These are phyloP conservation scores for Leccinum variicolor DNA, from an alignment of 768 basidiomycete species.

Conservation along the genomic window DNA sequence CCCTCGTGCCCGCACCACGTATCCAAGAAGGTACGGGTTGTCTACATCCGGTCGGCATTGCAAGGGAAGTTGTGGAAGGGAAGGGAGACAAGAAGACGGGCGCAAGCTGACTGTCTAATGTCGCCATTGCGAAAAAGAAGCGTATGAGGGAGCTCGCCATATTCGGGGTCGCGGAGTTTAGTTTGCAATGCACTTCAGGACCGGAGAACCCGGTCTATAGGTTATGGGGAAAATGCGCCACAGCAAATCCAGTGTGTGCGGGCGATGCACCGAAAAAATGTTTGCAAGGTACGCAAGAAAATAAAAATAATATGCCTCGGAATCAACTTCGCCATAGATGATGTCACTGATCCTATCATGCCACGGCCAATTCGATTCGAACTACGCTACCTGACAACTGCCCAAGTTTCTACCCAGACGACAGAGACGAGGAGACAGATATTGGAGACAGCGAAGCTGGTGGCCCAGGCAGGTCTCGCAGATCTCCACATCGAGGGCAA, in stretches of 20 bases:
- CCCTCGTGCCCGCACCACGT: not conserved
- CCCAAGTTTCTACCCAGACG: not conserved
- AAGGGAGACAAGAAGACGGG: slow-evolving; percentile 9
- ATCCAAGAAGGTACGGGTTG: slow-evolving; percentile 12
- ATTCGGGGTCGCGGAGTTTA: slow-evolving; percentile 29
- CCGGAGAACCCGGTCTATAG: not conserved
- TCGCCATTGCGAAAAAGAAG: slow-evolving; percentile 25
- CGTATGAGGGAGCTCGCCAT: slow-evolving; percentile 23
- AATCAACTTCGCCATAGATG: slow-evolving; percentile 7
- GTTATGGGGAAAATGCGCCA: not conserved
- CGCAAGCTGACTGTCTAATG: slow-evolving; percentile 22
- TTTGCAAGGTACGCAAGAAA: not conserved
- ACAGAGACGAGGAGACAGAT: not conserved
- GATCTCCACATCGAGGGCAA: not conserved
- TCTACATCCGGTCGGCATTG: slow-evolving; percentile 16
- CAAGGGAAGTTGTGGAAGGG: too few species aligned
- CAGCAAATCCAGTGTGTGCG: slow-evolving; percentile 2
- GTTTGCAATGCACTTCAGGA: slow-evolving; percentile 12
- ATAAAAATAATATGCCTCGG: not conserved
- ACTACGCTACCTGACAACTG: too few species aligned
- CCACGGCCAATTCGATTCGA: not conserved
- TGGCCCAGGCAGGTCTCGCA: not conserved
- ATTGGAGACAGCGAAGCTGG: not conserved
- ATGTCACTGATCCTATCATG: not conserved
- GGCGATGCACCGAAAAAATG: not conserved